phyloP scores from a whole-genome alignment of 1,284 basidiomycete genomes.

The Grifola frondosa region DNA sequence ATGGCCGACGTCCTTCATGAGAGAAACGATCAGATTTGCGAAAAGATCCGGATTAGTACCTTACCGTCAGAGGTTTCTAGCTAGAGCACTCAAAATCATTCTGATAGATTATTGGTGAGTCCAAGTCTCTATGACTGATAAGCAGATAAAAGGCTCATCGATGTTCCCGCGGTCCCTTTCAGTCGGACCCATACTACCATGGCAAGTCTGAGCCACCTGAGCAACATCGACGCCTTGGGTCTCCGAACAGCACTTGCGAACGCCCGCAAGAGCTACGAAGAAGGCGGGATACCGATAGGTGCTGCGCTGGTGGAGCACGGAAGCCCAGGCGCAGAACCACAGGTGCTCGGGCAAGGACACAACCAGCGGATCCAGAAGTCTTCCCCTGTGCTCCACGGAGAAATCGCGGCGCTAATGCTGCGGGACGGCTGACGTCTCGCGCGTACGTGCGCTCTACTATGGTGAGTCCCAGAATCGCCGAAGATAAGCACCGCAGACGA shows the following conservation, averaged over 20 bases:
- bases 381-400: conserved; percentile 55
- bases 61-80: too few species aligned
- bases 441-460: conserved; percentile 49
- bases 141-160: too few species aligned
- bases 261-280: conserved; percentile 42
- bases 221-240: conserved; percentile 16
- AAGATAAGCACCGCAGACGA: background rate
- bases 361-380: conserved; percentile 55
- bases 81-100: too few species aligned
- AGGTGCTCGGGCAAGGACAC: conserved; percentile 46
- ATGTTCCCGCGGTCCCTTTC: too few species aligned
- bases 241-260: conserved; percentile 39
- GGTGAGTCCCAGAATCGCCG: conserved; percentile 31
- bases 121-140: too few species aligned
- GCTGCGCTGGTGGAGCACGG: conserved; percentile 42
- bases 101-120: too few species aligned
- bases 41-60: too few species aligned
- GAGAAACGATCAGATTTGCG: too few species aligned
- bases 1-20: too few species aligned
- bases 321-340: conserved; percentile 16
- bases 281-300: conserved; percentile 63
- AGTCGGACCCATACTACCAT: background rate
- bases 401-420: conserved; percentile 52
- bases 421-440: conserved; percentile 43
- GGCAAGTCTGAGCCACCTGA: background rate